phyloP scores from a whole-genome alignment of 305 asterid species.

The Plantago coronopus region DNA sequence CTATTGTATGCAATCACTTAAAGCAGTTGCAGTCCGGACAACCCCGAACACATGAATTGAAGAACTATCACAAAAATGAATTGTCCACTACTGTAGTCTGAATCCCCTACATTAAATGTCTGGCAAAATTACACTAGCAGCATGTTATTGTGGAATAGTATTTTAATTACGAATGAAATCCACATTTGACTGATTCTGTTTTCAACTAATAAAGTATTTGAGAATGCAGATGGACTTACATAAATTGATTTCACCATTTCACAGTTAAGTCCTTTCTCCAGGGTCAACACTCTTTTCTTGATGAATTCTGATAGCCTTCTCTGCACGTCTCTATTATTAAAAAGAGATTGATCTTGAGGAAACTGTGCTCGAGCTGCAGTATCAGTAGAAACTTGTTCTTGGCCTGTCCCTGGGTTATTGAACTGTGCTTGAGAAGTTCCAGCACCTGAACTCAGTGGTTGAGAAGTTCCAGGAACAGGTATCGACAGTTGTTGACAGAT shows the following conservation, averaged over 20 bases:
- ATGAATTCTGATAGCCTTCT: constrained; percentile 84
- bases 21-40: constrained; percentile 16
- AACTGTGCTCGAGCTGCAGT: constrained; percentile 50
- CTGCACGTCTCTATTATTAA: constrained; percentile 89
- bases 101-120: background rate
- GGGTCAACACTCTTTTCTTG: constrained; percentile 85
- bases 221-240: constrained; percentile 51
- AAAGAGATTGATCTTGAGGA: constrained; percentile 57
- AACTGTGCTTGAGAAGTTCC: constrained; percentile 39
- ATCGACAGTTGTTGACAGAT: constrained; percentile 81
- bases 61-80: constrained; percentile 14
- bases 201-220: constrained; percentile 13
- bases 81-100: constrained; percentile 6
- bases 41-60: background rate
- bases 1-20: constrained; percentile 8
- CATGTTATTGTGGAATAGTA: constrained; percentile 16
- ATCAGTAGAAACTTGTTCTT: constrained; percentile 48
- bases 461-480: constrained; percentile 62
- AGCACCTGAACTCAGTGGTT: constrained; percentile 36
- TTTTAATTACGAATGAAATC: background rate
- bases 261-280: constrained; percentile 76
- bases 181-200: constrained; percentile 1
- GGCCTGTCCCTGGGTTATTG: constrained; percentile 38
- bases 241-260: constrained; percentile 61
- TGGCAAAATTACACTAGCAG: constrained; percentile 6